Base-by-base conservation (phyloP, 148 eudicot species). In the Chenopodium quinoa region DNA sequence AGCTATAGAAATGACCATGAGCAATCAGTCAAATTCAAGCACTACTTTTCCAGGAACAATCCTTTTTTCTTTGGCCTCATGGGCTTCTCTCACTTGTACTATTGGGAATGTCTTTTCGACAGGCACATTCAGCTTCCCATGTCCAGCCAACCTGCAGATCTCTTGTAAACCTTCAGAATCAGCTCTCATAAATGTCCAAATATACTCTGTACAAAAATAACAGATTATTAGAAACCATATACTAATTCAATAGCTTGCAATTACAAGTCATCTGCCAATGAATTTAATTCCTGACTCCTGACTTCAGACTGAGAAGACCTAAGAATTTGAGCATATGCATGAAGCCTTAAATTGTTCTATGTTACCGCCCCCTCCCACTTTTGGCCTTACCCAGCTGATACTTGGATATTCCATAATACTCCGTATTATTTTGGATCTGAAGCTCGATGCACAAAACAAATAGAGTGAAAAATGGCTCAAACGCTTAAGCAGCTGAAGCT, bases 181-280 rank as follows among this genome's bases (percentile, higher is more conserved):
- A 40, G 95, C 90, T 84, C 99, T 90, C 99, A 97, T 97, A 85
- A 86, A 94, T 25, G 91, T 89, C 98, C 99, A 96, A 86, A 80
- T 90, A 82, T 96, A 96, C 78, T 89, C 99, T 96, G 90, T 62
- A 19, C 31, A 11, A 67, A 79, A 65, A 47, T n/a, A 75, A 46
- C 23, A n/a, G 13, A 64, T 3, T 23, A 50, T 74, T 50, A 74
- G 23, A 74, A 8, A 48, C 25, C 31, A 76, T 58, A 16, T 2
- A 52, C 52, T 54, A 32, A 40, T 19, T 20, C 12, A 72, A n/a
- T 70, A 64, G 44, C 16, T 52, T 52, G 17, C 69, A 25, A 46
- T 64, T 46, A 44, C 73, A 67, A 25, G 14, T 16, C 31, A 27
- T 54, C 23, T 12, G 31, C 25, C 16, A 52, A 4, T 75, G 60